Base-by-base conservation (phyloP, 257 asterid species). In the Forsythia suspensa region DNA sequence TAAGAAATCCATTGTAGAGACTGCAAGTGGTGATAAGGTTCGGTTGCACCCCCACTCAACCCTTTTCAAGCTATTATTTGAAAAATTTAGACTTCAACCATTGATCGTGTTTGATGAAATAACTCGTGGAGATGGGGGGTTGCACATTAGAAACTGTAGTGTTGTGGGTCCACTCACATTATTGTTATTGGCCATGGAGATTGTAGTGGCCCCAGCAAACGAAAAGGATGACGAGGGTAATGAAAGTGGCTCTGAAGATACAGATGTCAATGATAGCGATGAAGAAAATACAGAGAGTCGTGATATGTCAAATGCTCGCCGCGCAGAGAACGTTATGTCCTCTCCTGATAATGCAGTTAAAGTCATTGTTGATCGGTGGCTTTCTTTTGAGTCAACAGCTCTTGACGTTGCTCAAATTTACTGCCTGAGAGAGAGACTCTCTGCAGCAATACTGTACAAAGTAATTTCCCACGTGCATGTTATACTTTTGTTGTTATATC, bases 391-490 rank as follows among this genome's bases (percentile, higher is more conserved):
- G 82, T 92, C 94, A 4, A 85, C 80, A 7, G 97, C 98, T 43
- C 95, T 95, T 72, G 96, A 93, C 73, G 97, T 92, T 76, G 97
- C 99, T 82, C 97, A 95, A 82, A 86, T 95, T 21, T 92, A 93
- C 91, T 95, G 97, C 86, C 86, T 95, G 46, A 79, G 98, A 84
- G 98, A 95, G 92, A 89, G 99, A 79, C 86, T 95, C 24, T 77
- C 92, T 74, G 90, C 96, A 20, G 95, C 97, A 75, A 83, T 95
- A 78, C 75, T 88, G 73, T 91, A 85, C 87, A 92, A 89, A 77
- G 98, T 93, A 89, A 81, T 29, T 67, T 71, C 70, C 70, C 5
- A 8, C 37, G 6, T 12, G 38, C 70, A 63, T 29, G 70, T 63
- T 24, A 10, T 63, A 63, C 6, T 63, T 21, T 63, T 63, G 70